Base-by-base conservation (phyloP, 108 stramenopile species). In the Cyclotella cryptica region DNA sequence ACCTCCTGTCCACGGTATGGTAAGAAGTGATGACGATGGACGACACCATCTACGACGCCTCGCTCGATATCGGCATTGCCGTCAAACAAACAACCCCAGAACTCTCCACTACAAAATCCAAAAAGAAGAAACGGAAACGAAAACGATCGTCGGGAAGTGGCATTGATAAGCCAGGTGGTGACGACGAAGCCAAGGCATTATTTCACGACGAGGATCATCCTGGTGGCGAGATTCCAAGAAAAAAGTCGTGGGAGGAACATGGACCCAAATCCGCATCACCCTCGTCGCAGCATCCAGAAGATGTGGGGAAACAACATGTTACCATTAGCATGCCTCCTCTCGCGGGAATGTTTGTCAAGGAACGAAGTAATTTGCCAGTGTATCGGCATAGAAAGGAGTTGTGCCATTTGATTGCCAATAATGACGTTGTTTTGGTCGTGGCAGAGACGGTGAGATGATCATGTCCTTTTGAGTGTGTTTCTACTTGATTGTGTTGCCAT, bases 401-500 rank as follows among this genome's bases (percentile, higher is more conserved):
- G 30, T 79, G 82, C 30, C 35, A 84, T 51, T 57, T 77, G 42
- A 66, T 92, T 10, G 35, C 45, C 8, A 69, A 87, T 4, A 82
- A 90, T 53, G 84, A 90, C 57, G 89, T 92, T 26, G 69, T 91
- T 26, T 66, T 95, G 42, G 85, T 93, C 6, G 83, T 90, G 15
- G 90, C 92, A 15, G 90, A 92, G 72, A 95, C 94, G 1, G 79
- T 79, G 52, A 75, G 75, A 14, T 24, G 75, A 14, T 24, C 6
- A 9, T 14, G 15, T 19, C 2, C 8, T 65, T 46, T 39, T 35
- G 3, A 39, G 58, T 44, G n/a, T n/a, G n/a, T n/a, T n/a, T n/a
- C n/a, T n/a, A n/a, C n/a, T n/a, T n/a, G n/a, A n/a, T n/a, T n/a
- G n/a, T n/a, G n/a, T n/a, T n/a, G n/a, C n/a, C n/a, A n/a, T n/a